Evolutionary conservation across 495 filamentous ascomycete genomes (phyloP), one percentile per base, ranked within the genome.

Genomic region (Polyplosphaeria fusca): DNA sequence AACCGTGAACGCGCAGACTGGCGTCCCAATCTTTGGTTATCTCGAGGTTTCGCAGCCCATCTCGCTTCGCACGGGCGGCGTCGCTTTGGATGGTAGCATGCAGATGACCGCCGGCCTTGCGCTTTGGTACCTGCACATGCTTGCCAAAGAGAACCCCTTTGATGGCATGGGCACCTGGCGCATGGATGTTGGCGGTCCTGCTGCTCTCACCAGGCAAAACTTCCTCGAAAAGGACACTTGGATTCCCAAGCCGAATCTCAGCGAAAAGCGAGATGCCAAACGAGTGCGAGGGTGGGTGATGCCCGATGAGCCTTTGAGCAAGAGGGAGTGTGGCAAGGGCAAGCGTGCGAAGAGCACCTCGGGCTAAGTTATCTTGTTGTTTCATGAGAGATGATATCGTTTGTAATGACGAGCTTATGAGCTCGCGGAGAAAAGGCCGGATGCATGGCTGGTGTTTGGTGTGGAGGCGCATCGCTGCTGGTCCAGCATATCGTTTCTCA

Each of bases 231-330:
- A 87, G 55, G 91, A 96, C 69, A 74, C 77, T 59, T 95, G 91
- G 91, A 93, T 96, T 68, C 89, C 89, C 9, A 84, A 85, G 74
- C 85, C 87, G 32, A 86, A 90, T 64, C 75, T 87, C 56, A 82
- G 84, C 3, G 91, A 96, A 79, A 86, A 83, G 76, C 76, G 91
- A 19, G 86, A 88, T 73, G 89, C 89, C 45, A 95, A 91, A 76
- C 74, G 87, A 39, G 76, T 82, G 5, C 74, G 91, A 16, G 91
- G 91, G 0, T 96, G 90, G 89, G 82, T 94, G 1, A 83, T 80
- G 75, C 90, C 90, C 19, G 84, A 87, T 56, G 89, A 95, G 72
- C 71, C 80, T 39, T 77, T 81, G 73, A 76, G 79, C 67, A 73
- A 79, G 32, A 73, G 76, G 24, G 80, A 85, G 65, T 51, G 64